A percentile compares a stretch with the other conserved stretches of the same genome.
phyloP scores from a whole-genome alignment of 2,329 filamentous ascomycete species.

The Cordyceps cateniannulata region DNA sequence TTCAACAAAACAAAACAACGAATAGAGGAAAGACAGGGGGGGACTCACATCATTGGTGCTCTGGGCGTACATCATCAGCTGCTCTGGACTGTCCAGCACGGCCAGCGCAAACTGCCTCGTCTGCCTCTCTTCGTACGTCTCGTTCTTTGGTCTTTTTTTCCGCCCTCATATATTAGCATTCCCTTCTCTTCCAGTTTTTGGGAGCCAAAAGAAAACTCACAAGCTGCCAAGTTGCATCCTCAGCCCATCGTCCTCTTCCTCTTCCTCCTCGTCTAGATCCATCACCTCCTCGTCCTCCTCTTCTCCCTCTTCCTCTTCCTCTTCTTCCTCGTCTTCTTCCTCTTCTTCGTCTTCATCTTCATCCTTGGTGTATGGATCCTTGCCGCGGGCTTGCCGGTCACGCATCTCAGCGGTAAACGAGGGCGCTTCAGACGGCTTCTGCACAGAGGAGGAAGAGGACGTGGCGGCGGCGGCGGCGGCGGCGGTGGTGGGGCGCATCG shows the following conservation, averaged over 20 bases:
- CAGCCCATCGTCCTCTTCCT: neutral
- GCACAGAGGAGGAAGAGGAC: neutral
- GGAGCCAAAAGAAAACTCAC: conserved; percentile 3
- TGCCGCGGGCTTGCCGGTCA: conserved; percentile 53
- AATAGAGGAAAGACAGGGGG: neutral
- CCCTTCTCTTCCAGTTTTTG: neutral
- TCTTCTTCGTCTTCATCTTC: conserved; percentile 15
- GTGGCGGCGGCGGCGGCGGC: neutral
- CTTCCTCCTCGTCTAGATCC: conserved; percentile 10
- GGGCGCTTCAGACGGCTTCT: neutral
- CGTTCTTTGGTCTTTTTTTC: conserved; percentile 19
- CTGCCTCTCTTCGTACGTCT: conserved; percentile 37
- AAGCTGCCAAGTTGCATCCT: conserved; percentile 16
- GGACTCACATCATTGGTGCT: conserved; percentile 42
- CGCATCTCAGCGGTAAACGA: conserved; percentile 35
- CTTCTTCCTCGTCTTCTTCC: neutral
- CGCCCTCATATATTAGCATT: neutral
- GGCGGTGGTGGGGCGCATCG: neutral
- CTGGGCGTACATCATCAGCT: conserved; percentile 53
- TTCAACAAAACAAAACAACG: neutral
- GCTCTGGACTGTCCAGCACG: conserved; percentile 50
- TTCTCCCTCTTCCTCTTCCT: conserved; percentile 3
- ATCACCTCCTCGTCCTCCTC: neutral
- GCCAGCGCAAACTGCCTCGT: conserved; percentile 43
- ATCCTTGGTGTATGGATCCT: conserved; percentile 41